These are phyloP conservation scores for Penicillium thymicola DNA, from an alignment of 2,329 filamentous ascomycete species.

Conservation along the genomic window DNA sequence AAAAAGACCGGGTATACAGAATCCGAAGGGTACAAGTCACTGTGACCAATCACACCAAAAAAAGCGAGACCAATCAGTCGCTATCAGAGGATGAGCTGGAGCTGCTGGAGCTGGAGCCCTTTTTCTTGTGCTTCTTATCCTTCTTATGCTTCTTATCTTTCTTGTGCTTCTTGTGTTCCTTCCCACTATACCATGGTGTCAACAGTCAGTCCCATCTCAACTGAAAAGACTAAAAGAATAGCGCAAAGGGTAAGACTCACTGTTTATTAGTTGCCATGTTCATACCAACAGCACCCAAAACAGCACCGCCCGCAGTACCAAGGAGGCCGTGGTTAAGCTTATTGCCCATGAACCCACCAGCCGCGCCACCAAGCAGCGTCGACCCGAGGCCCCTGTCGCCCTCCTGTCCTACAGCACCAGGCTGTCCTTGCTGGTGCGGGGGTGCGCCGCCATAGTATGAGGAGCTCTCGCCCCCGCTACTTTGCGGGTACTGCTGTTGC, in stretches of 20 bases:
- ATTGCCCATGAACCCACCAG: conserved; percentile 19
- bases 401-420: conserved; percentile 18
- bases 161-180: conserved; percentile 16
- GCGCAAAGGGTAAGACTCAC: conserved; percentile 9
- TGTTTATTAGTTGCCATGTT: conserved; percentile 14
- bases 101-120: conserved; percentile 14
- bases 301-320: conserved; percentile 19
- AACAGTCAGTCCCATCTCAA: not conserved
- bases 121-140: conserved; percentile 17
- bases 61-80: not conserved
- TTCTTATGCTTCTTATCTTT: conserved; percentile 19
- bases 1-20: not conserved
- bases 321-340: conserved; percentile 17
- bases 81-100: conserved; percentile 14
- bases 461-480: conserved; percentile 30
- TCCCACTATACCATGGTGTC: not conserved
- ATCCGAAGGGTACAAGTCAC: not conserved
- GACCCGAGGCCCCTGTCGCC: conserved; percentile 22
- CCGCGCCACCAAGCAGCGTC: conserved; percentile 20
- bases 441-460: conserved; percentile 30
- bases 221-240: not conserved
- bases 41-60: not conserved
- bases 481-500: conserved; percentile 24
- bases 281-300: conserved; percentile 19
- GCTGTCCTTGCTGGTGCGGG: conserved; percentile 21